A percentile compares a stretch with the other conserved stretches of the same genome.
Conservation (phyloP, 306 rosid species). For the Rubus parviflorus region DNA sequence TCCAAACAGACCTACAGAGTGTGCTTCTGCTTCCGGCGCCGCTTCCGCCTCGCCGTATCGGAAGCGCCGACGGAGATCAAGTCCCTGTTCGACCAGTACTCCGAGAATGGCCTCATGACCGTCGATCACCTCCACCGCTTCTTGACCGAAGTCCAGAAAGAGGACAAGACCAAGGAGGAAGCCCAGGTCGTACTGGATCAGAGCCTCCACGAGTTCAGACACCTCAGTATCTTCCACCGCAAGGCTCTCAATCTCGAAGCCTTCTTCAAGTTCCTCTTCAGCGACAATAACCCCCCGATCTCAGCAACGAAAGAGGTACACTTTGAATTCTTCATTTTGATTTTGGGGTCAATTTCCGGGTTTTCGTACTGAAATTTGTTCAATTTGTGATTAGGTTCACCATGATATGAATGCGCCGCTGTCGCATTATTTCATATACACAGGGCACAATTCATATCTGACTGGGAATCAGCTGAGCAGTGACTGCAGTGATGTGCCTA, state of each 20-base stretch:
- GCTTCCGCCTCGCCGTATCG: slow-evolving; percentile 58
- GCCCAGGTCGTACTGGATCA: slow-evolving; percentile 63
- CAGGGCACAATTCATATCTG: slow-evolving; percentile 93
- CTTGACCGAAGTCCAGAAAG: slow-evolving; percentile 64
- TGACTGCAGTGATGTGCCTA: slow-evolving; percentile 93
- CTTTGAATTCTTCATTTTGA: not conserved
- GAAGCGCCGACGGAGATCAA: slow-evolving; percentile 82
- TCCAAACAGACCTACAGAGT: slow-evolving; percentile 89
- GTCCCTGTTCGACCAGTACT: slow-evolving; percentile 48
- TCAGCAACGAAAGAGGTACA: slow-evolving; percentile 44
- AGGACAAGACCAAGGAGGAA: slow-evolving; percentile 52
- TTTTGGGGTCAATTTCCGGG: not conserved
- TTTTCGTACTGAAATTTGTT: not conserved
- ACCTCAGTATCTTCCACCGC: slow-evolving; percentile 64
- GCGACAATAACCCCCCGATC: slow-evolving; percentile 61
- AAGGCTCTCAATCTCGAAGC: slow-evolving; percentile 67
- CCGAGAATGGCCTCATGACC: slow-evolving; percentile 76
- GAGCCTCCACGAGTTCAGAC: slow-evolving; percentile 40
- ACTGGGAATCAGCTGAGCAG: slow-evolving; percentile 98
- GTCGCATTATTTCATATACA: slow-evolving; percentile 89
- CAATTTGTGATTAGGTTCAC: slow-evolving; percentile 52
- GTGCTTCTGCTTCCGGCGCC: slow-evolving; percentile 86
- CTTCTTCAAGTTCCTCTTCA: slow-evolving; percentile 75
- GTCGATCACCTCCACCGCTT: slow-evolving; percentile 56
- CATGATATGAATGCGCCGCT: slow-evolving; percentile 87